A percentile compares a stretch with the other conserved stretches of the same genome.
phyloP scores from a whole-genome alignment of 192 early-diverging fungal genomes.

The Podila clonocystis region DNA sequence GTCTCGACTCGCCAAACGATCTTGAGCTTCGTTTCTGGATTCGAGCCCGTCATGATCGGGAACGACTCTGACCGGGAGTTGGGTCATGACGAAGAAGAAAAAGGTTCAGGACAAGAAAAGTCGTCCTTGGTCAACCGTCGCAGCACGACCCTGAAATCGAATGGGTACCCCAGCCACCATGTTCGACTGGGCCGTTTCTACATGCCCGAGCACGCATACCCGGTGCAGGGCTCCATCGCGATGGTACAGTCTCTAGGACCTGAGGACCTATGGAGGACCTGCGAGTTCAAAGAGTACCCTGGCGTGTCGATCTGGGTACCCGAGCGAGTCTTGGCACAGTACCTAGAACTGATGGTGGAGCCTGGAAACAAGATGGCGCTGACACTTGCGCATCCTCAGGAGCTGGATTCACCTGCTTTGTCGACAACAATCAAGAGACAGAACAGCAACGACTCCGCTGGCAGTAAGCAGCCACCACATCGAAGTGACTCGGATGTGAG shows the following conservation, averaged over 20 bases:
- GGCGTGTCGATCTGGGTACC: constrained; percentile 30
- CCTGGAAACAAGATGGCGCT: neutral
- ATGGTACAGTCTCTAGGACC: neutral
- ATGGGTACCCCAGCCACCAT: constrained; percentile 17
- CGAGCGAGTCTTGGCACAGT: constrained; percentile 24
- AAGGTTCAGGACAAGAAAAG: neutral
- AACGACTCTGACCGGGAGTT: neutral
- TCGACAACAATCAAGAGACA: no score
- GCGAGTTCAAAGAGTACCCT: constrained; percentile 30
- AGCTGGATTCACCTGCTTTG: neutral
- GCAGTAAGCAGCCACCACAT: no score
- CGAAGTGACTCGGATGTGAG: no score
- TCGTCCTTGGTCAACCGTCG: neutral
- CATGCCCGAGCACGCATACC: constrained; percentile 24
- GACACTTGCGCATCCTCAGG: neutral
- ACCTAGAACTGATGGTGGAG: constrained; percentile 9
- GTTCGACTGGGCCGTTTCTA: constrained; percentile 34
- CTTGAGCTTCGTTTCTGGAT: constrained; percentile 31
- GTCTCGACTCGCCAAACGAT: constrained; percentile 16
- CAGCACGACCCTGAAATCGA: neutral
- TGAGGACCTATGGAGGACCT: constrained; percentile 17
- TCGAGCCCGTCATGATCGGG: constrained; percentile 11
- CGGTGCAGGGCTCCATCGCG: constrained; percentile 13
- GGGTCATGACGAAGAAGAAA: neutral
- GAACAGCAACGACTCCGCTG: no score